Evolutionary conservation across 352 stramenopile species (phyloP), one percentile per base, ranked within the genome.

Genomic region (Phytophthora pinifolia): DNA sequence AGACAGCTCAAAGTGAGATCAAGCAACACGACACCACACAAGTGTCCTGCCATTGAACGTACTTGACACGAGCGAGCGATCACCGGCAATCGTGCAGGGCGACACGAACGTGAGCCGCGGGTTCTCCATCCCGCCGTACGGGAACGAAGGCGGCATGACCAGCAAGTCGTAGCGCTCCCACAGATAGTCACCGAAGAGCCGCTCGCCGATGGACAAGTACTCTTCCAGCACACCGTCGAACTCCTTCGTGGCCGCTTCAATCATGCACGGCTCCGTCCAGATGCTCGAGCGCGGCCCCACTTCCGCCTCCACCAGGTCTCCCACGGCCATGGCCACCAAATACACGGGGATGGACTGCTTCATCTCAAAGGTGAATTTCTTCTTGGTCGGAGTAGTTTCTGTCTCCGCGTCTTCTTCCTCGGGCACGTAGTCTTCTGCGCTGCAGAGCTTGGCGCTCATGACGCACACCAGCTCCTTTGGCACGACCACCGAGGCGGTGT

Each of bases 111-210:
- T 97, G 32, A 97, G 74, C 27, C 87, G 79, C 8, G 91, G 91
- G 70, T 98, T 98, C 69, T 99, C 97, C 97, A 99, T 99, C n/a
- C 97, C 97, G 31, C 97, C 97, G 68, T 99, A 99, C 0, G 87
- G 85, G 53, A 97, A 96, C n/a, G 78, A 94, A 6, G 83, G 83
- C 9, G 86, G 86, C 83, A 96, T 89, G 31, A 90, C 74, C 35
- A 96, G 49, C 45, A 96, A 53, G 50, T 93, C 85, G 56, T 96
- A 96, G 8, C 73, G 77, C 48, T 90, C 82, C 86, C 86, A 96
- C 45, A 82, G 47, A 53, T 96, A 96, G n/a, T 81, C 70, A 10
- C 82, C 83, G 47, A 96, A 92, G 30, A 92, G 77, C 1, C 64
- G 61, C 52, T 93, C 86, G 20, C 84, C 82, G 14, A 88, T 83